These are phyloP conservation scores for Dorcoceras hygrometricum DNA, from an alignment of 257 asterid genomes.

Conservation along the genomic window DNA sequence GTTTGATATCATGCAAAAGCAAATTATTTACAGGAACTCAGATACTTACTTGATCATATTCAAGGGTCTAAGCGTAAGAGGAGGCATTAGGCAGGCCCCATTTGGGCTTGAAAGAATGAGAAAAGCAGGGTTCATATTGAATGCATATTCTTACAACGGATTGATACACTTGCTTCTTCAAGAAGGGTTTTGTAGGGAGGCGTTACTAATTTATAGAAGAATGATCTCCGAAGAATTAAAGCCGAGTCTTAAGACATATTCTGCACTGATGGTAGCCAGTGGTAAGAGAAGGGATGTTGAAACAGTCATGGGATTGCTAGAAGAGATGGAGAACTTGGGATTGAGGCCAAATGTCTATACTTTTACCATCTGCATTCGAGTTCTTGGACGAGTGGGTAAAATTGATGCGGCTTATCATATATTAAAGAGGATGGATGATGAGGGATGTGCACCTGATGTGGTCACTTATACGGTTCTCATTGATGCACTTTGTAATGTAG, in stretches of 20 bases:
- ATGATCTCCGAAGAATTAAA: conserved; percentile 74
- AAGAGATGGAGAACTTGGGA: conserved; percentile 77
- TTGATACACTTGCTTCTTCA: conserved; percentile 87
- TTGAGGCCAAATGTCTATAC: conserved; percentile 90
- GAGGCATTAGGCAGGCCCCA: conserved; percentile 43
- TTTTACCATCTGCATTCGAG: conserved; percentile 89
- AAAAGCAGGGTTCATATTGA: neutral
- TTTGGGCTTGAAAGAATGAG: conserved; percentile 1
- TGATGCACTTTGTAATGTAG: conserved; percentile 93
- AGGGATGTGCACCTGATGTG: conserved; percentile 92
- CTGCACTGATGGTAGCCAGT: conserved; percentile 92
- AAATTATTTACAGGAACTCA: conserved; percentile 68
- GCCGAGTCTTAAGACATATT: conserved; percentile 93
- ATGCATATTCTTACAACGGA: conserved; percentile 74
- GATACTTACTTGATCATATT: conserved; percentile 79
- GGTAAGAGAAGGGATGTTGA: conserved; percentile 79
- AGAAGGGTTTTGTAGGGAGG: conserved; percentile 73
- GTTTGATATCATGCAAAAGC: conserved; percentile 90
- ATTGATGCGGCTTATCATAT: conserved; percentile 60
- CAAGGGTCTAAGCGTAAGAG: conserved; percentile 57
- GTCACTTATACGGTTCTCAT: conserved; percentile 88
- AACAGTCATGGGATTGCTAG: conserved; percentile 69
- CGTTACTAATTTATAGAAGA: conserved; percentile 56
- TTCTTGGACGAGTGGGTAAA: conserved; percentile 89
- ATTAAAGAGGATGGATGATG: conserved; percentile 76